phyloP scores from a whole-genome alignment of 257 asterid species.

The Solanum pimpinellifolium region DNA sequence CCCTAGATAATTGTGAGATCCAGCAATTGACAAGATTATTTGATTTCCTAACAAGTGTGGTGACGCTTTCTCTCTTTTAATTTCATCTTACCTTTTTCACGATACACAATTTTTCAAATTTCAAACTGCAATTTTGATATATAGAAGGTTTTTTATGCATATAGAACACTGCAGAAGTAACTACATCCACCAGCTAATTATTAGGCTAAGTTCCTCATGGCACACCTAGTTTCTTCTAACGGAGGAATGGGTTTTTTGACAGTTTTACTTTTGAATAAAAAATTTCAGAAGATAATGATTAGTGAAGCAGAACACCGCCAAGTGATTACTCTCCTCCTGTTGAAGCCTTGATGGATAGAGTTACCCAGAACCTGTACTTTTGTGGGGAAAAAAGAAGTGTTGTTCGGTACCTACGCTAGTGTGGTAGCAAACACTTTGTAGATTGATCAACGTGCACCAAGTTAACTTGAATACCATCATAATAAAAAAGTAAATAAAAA shows the following conservation, averaged over 20 bases:
- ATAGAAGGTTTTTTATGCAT: background rate
- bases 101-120: background rate
- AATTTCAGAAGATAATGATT: background rate
- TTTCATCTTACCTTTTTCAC: background rate
- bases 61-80: background rate
- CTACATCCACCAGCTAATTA: background rate
- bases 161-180: background rate
- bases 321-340: background rate
- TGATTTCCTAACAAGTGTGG: background rate
- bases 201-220: background rate
- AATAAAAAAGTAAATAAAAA: background rate
- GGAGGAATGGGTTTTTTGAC: background rate
- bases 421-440: background rate
- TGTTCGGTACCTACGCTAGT: background rate
- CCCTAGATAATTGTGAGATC: background rate
- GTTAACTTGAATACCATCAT: background rate
- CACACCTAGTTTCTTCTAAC: background rate
- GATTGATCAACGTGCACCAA: background rate
- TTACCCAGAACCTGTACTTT: background rate
- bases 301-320: background rate
- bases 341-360: background rate
- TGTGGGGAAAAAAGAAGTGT: background rate
- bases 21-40: background rate
- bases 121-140: background rate
- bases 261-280: background rate